Conservation (phyloP, 805 yeast genomes). For the Metschnikowia peoriensis region DNA sequence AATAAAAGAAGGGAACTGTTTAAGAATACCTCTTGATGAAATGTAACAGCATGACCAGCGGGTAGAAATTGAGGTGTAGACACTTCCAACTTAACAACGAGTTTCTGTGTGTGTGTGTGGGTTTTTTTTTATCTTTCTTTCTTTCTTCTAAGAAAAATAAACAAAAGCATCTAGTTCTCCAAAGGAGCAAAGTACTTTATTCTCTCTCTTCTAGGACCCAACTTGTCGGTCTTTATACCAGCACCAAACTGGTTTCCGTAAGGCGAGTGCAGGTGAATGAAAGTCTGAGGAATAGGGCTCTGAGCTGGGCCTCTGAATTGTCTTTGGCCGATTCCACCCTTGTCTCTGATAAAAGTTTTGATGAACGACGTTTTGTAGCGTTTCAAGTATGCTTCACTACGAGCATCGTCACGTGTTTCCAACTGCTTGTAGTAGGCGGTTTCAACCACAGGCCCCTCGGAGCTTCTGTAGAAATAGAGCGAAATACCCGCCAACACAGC, state of each 20-base stretch:
- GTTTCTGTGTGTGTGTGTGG: too few species aligned
- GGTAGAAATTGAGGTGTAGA: too few species aligned
- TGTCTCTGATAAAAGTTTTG: constrained; percentile 41
- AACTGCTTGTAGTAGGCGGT: constrained; percentile 37
- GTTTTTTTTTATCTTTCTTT: too few species aligned
- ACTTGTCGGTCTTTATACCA: constrained; percentile 41
- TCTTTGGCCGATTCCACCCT: constrained; percentile 46
- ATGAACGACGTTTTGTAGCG: constrained; percentile 43
- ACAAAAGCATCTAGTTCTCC: constrained; percentile 13
- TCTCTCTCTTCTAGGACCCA: constrained; percentile 47
- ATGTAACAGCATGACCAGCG: too few species aligned
- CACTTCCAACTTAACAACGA: too few species aligned
- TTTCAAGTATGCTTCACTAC: constrained; percentile 37
- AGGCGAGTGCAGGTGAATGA: constrained; percentile 43
- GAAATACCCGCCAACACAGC: constrained; percentile 40
- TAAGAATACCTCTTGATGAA: too few species aligned
- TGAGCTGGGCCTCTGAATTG: constrained; percentile 36
- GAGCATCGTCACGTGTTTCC: constrained; percentile 30
- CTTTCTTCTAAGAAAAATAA: background rate
- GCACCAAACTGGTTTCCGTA: constrained; percentile 42
- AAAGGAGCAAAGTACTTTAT: constrained; percentile 40
- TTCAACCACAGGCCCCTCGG: constrained; percentile 33
- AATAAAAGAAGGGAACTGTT: background rate
- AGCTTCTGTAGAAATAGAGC: constrained; percentile 22
- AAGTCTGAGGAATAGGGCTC: constrained; percentile 29